Evolutionary conservation across 2,329 filamentous ascomycete species (phyloP).

Genomic region (Fusarium austroafricanum): DNA sequence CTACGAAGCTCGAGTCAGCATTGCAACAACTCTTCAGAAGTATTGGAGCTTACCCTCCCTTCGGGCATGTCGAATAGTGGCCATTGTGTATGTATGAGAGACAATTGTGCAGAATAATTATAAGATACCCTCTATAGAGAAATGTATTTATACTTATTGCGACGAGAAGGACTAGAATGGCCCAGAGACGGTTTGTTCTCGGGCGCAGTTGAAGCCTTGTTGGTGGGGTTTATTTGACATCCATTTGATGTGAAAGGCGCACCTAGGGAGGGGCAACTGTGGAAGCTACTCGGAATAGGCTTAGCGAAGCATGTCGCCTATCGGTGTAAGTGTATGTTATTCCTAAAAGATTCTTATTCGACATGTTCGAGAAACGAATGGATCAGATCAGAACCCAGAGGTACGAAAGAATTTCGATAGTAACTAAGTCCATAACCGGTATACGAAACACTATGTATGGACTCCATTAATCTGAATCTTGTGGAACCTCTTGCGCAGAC

Average conservation of each 20-base stretch:
- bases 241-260: conserved; percentile 32
- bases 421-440: background rate
- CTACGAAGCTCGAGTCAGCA: conserved; percentile 58
- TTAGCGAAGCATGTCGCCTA: background rate
- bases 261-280: conserved; percentile 26
- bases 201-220: conserved; percentile 13
- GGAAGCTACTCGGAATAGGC: conserved; percentile 1
- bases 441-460: background rate
- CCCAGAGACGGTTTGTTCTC: background rate
- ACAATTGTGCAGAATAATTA: background rate
- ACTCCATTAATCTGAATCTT: too few relatives aligned
- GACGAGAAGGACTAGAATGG: background rate
- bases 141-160: background rate
- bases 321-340: conserved; percentile 1
- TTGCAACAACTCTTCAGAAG: conserved; percentile 4
- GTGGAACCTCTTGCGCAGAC: background rate
- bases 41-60: conserved; percentile 36
- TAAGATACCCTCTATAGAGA: conserved; percentile 7
- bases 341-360: background rate
- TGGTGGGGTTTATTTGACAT: conserved; percentile 20
- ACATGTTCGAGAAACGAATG: background rate
- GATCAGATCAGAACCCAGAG: background rate
- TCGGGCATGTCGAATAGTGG: conserved; percentile 44
- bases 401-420: background rate
- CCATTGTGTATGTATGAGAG: conserved; percentile 35